Evolutionary conservation across 495 filamentous ascomycete species (phyloP).

Genomic region (Penicillium ochrochloron): DNA sequence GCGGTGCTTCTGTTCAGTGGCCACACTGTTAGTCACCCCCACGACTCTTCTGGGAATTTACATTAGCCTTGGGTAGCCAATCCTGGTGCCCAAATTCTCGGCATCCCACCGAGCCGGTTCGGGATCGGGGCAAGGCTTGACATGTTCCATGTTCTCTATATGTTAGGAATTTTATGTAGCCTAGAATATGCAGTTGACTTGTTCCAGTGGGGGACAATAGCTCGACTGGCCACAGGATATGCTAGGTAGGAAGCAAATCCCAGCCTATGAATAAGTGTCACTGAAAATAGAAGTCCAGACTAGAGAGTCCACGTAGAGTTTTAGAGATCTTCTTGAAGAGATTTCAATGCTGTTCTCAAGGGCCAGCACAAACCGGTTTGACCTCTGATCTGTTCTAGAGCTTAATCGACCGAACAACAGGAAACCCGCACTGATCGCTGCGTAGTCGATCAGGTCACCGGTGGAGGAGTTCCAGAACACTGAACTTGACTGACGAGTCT

Average conservation of each 20-base stretch:
- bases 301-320: not conserved
- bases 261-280: not conserved
- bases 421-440: slow-evolving; percentile 9
- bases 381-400: slow-evolving; percentile 20
- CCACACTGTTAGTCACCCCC: not conserved
- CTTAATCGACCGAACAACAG: slow-evolving; percentile 5
- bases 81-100: slow-evolving; percentile 6
- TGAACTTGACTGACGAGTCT: slow-evolving; percentile 2
- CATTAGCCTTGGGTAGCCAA: slow-evolving; percentile 7
- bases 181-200: not conserved
- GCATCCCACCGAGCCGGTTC: slow-evolving; percentile 3
- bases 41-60: not conserved
- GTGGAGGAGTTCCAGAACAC: slow-evolving; percentile 13
- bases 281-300: not conserved
- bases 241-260: not conserved
- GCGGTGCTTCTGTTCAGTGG: not conserved
- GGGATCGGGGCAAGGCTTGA: slow-evolving; percentile 2
- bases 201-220: not conserved
- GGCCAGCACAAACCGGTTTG: not conserved
- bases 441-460: slow-evolving; percentile 13
- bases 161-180: not conserved
- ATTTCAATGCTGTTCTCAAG: not conserved
- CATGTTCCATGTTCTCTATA: not conserved
- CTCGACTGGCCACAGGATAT: not conserved
- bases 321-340: not conserved